Base-by-base conservation (phyloP, 495 filamentous ascomycete species). In the Letharia lupina region DNA sequence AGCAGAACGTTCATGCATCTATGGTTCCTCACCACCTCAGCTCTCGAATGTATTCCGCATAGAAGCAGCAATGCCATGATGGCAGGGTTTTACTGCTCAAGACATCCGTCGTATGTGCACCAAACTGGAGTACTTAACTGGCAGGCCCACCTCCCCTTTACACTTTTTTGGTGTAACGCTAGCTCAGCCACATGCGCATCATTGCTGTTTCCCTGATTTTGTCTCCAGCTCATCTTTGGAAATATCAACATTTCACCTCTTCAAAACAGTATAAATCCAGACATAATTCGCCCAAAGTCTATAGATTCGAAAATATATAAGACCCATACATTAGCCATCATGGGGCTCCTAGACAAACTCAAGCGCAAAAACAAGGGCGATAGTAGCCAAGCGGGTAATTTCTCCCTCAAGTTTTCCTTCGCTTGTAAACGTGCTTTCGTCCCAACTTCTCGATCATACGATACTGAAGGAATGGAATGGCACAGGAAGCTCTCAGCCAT, bases 101-200 rank as follows among this genome's bases (percentile, higher is more conserved):
- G 18, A 10, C 3, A 20, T 20, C 18, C 15, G 44, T 47, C 44
- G 20, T 6, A 47, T 1, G 6, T 47, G 3, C 44, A 47, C 5
- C 18, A 47, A 20, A 10, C 5, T 42, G 40, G 20, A 3, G 1
- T 20, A 5, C 1, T 8, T 47, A 8, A 42, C 5, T 8, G 4
- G 18, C 18, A 47, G 8, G 7, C 15, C 37, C 37, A 4, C 37
- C 8, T 37, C 3, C 54, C 33, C 2, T 57, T 20, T 18, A 4
- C 1, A 15, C 15, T 37, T 57, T 57, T 9, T 35, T 33, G 54
- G 20, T 37, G 31, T 2, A 37, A 39, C 54, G 16, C 54, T 57
- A 57, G 16, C 13, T 57, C 54, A 57, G 54, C 54, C 54, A 57
- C 54, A 57, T 57, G 54, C 54, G 33, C 54, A 57, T 57, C 54